Evolutionary conservation across 2,329 filamentous ascomycete species (phyloP), one percentile per base, ranked within the genome.

Genomic region (Capronia epimyces): DNA sequence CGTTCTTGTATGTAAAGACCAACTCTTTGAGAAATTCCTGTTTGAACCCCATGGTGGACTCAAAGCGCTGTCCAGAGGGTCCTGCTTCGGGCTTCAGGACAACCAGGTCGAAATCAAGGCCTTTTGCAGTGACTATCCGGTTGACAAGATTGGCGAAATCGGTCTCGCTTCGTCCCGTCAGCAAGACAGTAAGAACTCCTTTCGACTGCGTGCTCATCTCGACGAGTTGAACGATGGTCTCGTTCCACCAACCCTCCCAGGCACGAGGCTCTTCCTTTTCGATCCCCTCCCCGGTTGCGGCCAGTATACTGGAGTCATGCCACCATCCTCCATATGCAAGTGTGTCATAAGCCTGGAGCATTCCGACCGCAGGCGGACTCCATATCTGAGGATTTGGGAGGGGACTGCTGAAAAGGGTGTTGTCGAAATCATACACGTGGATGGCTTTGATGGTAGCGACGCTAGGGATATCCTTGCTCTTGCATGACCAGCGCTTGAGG

Each of bases 401-500:
- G 4, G 93, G 93, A 12, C 87, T 95, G 62, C 84, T 83, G 74
- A 98, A 98, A 43, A 98, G 73, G 31, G 91, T 97, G 65, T 98
- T 97, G 70, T 98, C 93, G 68, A 97, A 98, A 69, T 98, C 93
- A 72, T 97, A 97, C 60, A 98, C 80, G 66, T 97, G 91, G 46
- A 98, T 82, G 7, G 82, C 73, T 66, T 81, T 88, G 69, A 97
- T 84, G 49, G 81, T 75, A 36, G 85, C 75, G 9, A 82, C 24
- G 36, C 82, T 70, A 62, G 89, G 87, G 27, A 93, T 75, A 54
- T 84, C 78, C 64, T 83, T 82, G 43, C 50, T 42, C 54, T 84
- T 73, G 60, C 89, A 82, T 34, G 88, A 95, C 90, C 90, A 96
- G 60, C 90, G 77, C 68, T 84, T 84, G 56, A 95, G 72, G 36